Percentiles rank a stretch among this genome's conserved stretches.
Conservation (phyloP, 2,329 filamentous ascomycete genomes). For the Colletotrichum brevisporum region DNA sequence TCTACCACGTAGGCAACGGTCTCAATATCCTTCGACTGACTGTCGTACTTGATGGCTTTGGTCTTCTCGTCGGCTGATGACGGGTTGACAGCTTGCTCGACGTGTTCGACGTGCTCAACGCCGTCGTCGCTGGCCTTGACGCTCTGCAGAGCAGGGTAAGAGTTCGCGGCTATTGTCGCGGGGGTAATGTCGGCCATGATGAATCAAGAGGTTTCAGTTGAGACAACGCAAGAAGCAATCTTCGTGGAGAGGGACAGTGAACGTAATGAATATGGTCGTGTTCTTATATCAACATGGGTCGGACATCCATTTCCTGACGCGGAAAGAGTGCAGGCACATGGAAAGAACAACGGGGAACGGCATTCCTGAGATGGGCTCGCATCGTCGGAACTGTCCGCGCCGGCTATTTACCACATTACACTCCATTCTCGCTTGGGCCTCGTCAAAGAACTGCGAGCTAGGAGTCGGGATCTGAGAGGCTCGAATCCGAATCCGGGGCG, state of each 20-base stretch:
- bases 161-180: too few species aligned
- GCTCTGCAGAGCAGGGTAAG: not conserved
- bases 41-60: not conserved
- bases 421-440: not conserved
- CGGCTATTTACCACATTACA: not conserved
- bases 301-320: not conserved
- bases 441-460: not conserved
- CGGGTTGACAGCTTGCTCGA: not conserved
- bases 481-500: not conserved
- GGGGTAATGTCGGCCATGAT: not conserved
- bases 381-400: not conserved
- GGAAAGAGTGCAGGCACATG: not conserved
- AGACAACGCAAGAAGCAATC: too few species aligned
- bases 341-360: too few species aligned
- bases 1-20: constrained; percentile 29
- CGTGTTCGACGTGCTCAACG: constrained; percentile 12
- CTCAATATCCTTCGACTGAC: constrained; percentile 8
- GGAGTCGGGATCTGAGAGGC: not conserved
- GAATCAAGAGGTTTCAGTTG: too few species aligned
- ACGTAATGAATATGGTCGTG: too few species aligned
- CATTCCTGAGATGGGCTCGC: not conserved
- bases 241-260: too few species aligned
- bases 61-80: not conserved
- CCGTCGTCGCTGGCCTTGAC: not conserved
- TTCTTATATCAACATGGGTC: too few species aligned